A percentile compares a stretch with the other conserved stretches of the same genome.
Conservation (phyloP, 768 basidiomycete genomes). For the Termitomyces sp. region DNA sequence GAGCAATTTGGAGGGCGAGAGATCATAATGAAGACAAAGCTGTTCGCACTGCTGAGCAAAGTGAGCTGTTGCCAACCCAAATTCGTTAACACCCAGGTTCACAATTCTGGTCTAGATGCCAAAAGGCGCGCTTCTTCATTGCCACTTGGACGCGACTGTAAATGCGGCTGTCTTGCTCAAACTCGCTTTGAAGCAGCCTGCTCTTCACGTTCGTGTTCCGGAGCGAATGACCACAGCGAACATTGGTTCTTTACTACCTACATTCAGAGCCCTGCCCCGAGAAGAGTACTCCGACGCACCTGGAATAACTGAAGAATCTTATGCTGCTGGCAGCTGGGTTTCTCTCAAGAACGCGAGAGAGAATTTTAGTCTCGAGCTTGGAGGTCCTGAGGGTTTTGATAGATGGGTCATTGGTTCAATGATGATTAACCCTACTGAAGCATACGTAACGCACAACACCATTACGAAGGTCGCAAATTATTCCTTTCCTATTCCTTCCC, state of each 20-base stretch:
- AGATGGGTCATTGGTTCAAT: conserved; percentile 58
- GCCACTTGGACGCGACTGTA: conserved; percentile 74
- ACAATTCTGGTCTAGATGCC: conserved; percentile 56
- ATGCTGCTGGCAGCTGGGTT: conserved; percentile 52
- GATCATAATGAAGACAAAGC: conserved; percentile 57
- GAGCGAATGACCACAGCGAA: conserved; percentile 39
- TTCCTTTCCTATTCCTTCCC: background rate
- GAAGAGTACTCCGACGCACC: conserved; percentile 27
- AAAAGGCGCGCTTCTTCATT: conserved; percentile 75
- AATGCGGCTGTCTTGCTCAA: conserved; percentile 50
- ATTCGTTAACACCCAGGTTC: background rate
- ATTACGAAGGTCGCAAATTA: conserved; percentile 58
- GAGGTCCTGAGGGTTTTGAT: conserved; percentile 68
- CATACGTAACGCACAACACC: conserved; percentile 73
- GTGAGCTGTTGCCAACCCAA: conserved; percentile 25
- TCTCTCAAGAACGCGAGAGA: conserved; percentile 51
- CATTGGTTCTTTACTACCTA: conserved; percentile 44
- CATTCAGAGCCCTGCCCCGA: conserved; percentile 49
- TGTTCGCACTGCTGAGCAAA: conserved; percentile 64
- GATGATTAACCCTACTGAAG: conserved; percentile 69
- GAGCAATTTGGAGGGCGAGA: conserved; percentile 40
- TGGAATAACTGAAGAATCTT: conserved; percentile 41
- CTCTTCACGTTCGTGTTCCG: conserved; percentile 57
- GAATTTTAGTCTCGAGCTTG: conserved; percentile 48
- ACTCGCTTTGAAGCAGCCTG: conserved; percentile 54